Conservation (phyloP, 1,284 basidiomycete genomes). For the Microbotryum silenes-acaulis region DNA sequence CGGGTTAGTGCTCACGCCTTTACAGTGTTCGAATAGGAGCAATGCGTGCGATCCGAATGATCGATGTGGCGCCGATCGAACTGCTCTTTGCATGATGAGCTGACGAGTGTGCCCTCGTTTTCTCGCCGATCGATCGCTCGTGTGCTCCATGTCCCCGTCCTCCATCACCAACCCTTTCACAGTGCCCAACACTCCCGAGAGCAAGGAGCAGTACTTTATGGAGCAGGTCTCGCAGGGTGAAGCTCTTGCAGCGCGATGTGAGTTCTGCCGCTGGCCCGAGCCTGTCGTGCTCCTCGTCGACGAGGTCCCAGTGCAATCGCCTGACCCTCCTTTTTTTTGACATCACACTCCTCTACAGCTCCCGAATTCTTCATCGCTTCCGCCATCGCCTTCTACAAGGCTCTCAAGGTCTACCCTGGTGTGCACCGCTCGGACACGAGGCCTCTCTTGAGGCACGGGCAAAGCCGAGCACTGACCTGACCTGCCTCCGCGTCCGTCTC, state of each 20-base stretch:
- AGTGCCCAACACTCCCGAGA: conserved; percentile 28
- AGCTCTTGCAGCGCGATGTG: conserved; percentile 69
- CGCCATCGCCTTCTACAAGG: conserved; percentile 85
- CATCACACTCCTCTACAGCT: conserved; percentile 46
- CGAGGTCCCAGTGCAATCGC: neutral
- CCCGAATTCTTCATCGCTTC: conserved; percentile 67
- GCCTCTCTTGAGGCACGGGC: neutral
- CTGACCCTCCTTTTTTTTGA: neutral
- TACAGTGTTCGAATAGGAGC: neutral
- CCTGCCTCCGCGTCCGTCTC: neutral
- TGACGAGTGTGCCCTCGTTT: neutral
- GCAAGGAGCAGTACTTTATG: conserved; percentile 81
- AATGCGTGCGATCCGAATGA: conserved; percentile 7
- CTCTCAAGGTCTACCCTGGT: conserved; percentile 80
- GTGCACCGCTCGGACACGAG: neutral
- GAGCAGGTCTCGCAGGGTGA: conserved; percentile 80
- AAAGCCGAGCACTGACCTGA: neutral
- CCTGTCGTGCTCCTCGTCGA: neutral
- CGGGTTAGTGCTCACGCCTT: conserved; percentile 32
- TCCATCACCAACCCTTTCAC: neutral
- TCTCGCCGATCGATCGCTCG: conserved; percentile 9
- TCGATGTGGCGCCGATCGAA: neutral
- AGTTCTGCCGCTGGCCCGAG: conserved; percentile 28
- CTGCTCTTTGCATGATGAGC: neutral
- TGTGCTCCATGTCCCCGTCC: neutral